phyloP scores from a whole-genome alignment of 179 eudicot genomes.

The Sideroxylon spinosum region DNA sequence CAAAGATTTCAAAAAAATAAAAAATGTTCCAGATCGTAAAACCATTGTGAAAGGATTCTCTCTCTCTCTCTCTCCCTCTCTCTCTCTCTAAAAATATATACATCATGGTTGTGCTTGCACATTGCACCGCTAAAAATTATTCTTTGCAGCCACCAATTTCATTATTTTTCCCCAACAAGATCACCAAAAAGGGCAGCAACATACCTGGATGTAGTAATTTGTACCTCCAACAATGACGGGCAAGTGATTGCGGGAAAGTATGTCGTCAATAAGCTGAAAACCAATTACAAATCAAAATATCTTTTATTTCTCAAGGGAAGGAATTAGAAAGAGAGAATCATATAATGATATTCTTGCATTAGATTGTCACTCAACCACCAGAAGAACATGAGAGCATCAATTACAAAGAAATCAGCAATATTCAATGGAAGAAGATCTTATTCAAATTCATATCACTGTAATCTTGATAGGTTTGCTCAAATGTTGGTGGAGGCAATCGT shows the following conservation, averaged over 20 bases:
- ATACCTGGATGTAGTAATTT: constrained; percentile 94
- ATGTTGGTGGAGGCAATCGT: no score
- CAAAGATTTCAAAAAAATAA: no score
- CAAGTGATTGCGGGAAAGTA: constrained; percentile 51
- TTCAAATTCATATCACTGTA: no score
- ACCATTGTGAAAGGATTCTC: no score
- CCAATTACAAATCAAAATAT: constrained; percentile 11
- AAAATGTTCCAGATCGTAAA: no score
- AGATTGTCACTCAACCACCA: not conserved
- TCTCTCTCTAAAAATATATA: no score
- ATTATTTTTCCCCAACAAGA: not conserved
- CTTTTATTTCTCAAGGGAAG: not conserved
- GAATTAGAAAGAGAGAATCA: not conserved
- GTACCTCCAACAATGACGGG: constrained; percentile 96
- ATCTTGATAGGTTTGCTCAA: no score
- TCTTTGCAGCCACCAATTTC: no score
- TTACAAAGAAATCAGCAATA: not conserved
- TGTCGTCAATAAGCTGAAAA: constrained; percentile 69
- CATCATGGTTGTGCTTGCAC: no score
- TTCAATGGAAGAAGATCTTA: not conserved
- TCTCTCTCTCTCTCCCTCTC: no score
- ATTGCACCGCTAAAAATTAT: no score
- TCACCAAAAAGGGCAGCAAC: not conserved
- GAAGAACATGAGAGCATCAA: not conserved
- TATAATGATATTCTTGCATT: not conserved